Percentiles rank a stretch among this genome's conserved stretches.
Conservation (phyloP, 2,329 filamentous ascomycete genomes). For the Arachnopeziza araneosa region DNA sequence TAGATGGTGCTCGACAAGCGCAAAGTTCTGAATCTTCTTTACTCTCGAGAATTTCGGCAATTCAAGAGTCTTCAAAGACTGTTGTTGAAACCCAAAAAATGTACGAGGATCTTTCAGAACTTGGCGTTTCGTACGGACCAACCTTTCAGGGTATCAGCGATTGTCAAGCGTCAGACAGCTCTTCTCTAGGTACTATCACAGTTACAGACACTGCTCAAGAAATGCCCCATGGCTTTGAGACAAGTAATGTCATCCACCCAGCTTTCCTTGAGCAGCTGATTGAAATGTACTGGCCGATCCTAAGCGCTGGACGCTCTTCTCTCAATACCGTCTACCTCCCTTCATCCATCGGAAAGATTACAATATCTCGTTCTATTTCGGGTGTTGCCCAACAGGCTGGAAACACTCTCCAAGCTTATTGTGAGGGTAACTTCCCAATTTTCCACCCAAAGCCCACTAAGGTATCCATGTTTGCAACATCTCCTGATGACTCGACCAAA, state of each 20-base stretch:
- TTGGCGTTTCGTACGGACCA: slow-evolving; percentile 22
- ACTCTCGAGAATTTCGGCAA: slow-evolving; percentile 29
- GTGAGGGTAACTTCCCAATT: slow-evolving; percentile 29
- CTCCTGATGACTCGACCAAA: slow-evolving; percentile 25
- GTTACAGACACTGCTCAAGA: slow-evolving; percentile 38
- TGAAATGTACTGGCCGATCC: slow-evolving; percentile 37
- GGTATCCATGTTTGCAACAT: slow-evolving; percentile 35
- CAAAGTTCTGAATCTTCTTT: slow-evolving; percentile 18
- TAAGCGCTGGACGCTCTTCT: slow-evolving; percentile 31
- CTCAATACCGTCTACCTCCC: slow-evolving; percentile 40
- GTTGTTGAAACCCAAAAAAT: not conserved
- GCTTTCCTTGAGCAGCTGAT: slow-evolving; percentile 42
- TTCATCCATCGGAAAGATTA: slow-evolving; percentile 36
- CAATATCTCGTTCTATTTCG: slow-evolving; percentile 32
- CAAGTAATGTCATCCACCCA: slow-evolving; percentile 39
- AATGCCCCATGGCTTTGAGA: slow-evolving; percentile 42
- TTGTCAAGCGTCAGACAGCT: slow-evolving; percentile 5
- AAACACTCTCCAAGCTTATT: slow-evolving; percentile 34
- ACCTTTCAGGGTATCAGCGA: slow-evolving; percentile 19
- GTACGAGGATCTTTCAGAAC: not conserved
- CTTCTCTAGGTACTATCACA: slow-evolving; percentile 32
- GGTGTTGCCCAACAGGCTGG: slow-evolving; percentile 35
- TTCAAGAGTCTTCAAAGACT: slow-evolving; percentile 25
- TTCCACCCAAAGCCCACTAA: slow-evolving; percentile 34
- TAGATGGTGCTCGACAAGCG: slow-evolving; percentile 27